Percentiles rank a stretch among this genome's conserved stretches.
Evolutionary conservation across 1,139 yeast species (phyloP).

Genomic region (Hansenula sp.): DNA sequence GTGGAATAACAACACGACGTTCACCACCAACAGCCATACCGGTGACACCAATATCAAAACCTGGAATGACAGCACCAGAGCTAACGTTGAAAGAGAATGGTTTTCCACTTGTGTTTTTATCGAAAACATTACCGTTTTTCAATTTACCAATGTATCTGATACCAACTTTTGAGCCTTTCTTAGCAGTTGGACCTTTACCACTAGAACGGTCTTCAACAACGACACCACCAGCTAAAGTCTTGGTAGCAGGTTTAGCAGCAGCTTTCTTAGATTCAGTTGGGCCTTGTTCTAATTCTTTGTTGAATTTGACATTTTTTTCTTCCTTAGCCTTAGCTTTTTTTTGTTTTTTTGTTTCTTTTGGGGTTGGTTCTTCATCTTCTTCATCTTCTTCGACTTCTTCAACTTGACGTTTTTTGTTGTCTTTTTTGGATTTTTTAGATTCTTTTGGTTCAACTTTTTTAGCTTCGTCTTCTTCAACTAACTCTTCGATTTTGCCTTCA

Average conservation of each 20-base stretch:
- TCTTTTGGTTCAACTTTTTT: conserved; percentile 34
- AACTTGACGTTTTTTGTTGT: conserved; percentile 36
- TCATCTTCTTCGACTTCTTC: conserved; percentile 29
- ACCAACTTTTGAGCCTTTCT: conserved; percentile 87
- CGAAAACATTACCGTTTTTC: conserved; percentile 93
- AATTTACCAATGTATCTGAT: conserved; percentile 97
- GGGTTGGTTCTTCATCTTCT: conserved; percentile 26
- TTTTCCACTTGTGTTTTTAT: conserved; percentile 95
- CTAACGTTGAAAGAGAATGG: conserved; percentile 91
- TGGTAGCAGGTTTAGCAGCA: conserved; percentile 46
- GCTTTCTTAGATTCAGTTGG: conserved; percentile 57
- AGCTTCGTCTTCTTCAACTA: conserved; percentile 39
- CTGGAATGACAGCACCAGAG: conserved; percentile 97
- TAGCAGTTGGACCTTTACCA: conserved; percentile 87
- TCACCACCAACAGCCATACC: conserved; percentile 99
- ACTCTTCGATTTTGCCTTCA: conserved; percentile 39
- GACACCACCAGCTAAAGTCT: conserved; percentile 90
- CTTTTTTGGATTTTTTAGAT: conserved; percentile 39
- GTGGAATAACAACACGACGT: conserved; percentile 95
- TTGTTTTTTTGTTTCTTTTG: conserved; percentile 26
- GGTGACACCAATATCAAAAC: conserved; percentile 97
- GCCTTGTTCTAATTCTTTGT: conserved; percentile 89
- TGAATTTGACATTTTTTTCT: conserved; percentile 77
- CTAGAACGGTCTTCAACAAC: conserved; percentile 85
- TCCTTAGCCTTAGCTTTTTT: conserved; percentile 26